phyloP scores from a whole-genome alignment of 129 eudicot genomes.

The Centaurea solstitialis region DNA sequence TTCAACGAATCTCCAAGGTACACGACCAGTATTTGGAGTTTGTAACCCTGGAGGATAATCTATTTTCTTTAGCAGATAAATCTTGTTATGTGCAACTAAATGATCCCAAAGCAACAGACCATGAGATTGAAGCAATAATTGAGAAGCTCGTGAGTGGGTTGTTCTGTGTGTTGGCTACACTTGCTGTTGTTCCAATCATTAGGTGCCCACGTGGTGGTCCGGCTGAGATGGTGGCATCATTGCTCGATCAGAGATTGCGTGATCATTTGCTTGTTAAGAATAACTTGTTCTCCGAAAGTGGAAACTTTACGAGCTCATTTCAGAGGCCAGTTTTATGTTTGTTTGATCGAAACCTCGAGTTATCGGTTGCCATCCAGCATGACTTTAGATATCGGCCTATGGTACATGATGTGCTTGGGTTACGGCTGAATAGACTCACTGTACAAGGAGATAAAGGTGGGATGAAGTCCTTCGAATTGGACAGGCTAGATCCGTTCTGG shows the following conservation, averaged over 20 bases:
- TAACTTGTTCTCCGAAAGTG: conserved; percentile 83
- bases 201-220: conserved; percentile 92
- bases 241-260: conserved; percentile 81
- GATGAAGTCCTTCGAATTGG: conserved; percentile 82
- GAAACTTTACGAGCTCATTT: conserved; percentile 59
- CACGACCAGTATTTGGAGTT: conserved; percentile 96
- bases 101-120: conserved; percentile 85
- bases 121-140: conserved; percentile 80
- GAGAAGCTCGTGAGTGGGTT: conserved; percentile 83
- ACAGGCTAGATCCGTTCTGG: conserved; percentile 83
- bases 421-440: conserved; percentile 76
- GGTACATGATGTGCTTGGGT: conserved; percentile 93
- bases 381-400: conserved; percentile 92
- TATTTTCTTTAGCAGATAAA: conserved; percentile 76
- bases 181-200: conserved; percentile 85
- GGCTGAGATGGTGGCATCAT: conserved; percentile 93
- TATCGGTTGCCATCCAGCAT: conserved; percentile 86
- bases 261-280: conserved; percentile 90
- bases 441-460: conserved; percentile 87
- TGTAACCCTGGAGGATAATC: conserved; percentile 77
- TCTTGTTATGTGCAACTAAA: conserved; percentile 77
- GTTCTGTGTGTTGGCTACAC: conserved; percentile 90
- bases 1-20: conserved; percentile 67
- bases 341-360: conserved; percentile 88
- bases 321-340: conserved; percentile 84